phyloP scores from a whole-genome alignment of 257 asterid species.

The Solanum tarapatanum region DNA sequence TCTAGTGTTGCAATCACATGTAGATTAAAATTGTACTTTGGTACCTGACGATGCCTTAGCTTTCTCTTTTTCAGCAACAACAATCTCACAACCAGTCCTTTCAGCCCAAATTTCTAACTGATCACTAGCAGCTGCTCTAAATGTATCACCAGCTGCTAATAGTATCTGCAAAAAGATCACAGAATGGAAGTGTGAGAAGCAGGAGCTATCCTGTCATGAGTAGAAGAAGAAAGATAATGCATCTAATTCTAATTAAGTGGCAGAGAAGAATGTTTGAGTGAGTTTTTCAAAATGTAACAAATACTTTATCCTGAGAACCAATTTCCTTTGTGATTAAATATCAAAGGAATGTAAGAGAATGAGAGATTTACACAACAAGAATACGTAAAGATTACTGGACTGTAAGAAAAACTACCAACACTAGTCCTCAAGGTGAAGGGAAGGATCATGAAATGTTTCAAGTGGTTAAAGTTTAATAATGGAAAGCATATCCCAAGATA shows the following conservation, averaged over 20 bases:
- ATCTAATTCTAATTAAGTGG: background rate
- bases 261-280: background rate
- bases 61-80: conserved; percentile 70
- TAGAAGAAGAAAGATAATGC: background rate
- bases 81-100: conserved; percentile 88
- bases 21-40: background rate
- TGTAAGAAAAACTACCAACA: background rate
- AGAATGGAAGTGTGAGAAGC: conserved; percentile 1
- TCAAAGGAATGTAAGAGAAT: background rate
- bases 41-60: conserved; percentile 89
- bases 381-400: background rate
- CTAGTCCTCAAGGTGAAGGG: background rate
- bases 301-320: background rate
- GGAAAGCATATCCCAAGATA: background rate
- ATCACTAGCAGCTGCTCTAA: conserved; percentile 98
- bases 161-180: conserved; percentile 35
- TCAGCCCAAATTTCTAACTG: conserved; percentile 96
- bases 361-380: background rate
- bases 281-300: background rate
- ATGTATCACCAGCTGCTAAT: conserved; percentile 97
- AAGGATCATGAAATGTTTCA: background rate
- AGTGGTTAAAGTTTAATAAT: background rate
- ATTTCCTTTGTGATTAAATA: background rate
- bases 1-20: background rate
- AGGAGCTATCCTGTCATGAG: background rate